Conservation (phyloP, 1,284 basidiomycete species). For the Malassezia equina region DNA sequence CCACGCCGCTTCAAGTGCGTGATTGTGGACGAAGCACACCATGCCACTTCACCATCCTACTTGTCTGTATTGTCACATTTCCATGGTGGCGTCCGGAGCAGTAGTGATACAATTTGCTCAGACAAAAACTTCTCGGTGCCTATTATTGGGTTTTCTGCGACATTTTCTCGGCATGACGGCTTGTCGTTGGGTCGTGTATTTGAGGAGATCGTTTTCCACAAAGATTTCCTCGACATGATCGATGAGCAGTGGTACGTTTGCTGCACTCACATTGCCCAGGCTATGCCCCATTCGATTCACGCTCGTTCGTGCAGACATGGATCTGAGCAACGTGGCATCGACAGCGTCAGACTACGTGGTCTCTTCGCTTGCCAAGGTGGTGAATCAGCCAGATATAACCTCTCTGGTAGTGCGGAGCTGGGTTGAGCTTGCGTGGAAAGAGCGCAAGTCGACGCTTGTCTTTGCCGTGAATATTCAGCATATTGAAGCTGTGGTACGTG, state of each 20-base stretch:
- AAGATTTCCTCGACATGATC: conserved; percentile 83
- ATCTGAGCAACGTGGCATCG: conserved; percentile 24
- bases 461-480: conserved; percentile 83
- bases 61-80: conserved; percentile 68
- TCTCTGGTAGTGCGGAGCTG: conserved; percentile 38
- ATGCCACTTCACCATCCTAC: conserved; percentile 81
- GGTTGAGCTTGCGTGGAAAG: conserved; percentile 27
- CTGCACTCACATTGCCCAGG: conserved; percentile 8
- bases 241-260: conserved; percentile 68
- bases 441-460: conserved; percentile 71
- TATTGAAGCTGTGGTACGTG: conserved; percentile 63
- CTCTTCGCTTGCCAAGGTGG: conserved; percentile 28
- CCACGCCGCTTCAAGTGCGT: conserved; percentile 65
- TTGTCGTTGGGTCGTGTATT: conserved; percentile 79
- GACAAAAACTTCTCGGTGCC: conserved; percentile 53
- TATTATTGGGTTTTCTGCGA: conserved; percentile 88
- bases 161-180: conserved; percentile 83
- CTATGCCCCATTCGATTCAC: conserved; percentile 45
- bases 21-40: conserved; percentile 68
- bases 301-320: conserved; percentile 33
- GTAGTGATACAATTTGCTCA: background rate
- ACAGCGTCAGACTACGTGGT: conserved; percentile 26
- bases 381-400: conserved; percentile 38
- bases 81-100: conserved; percentile 46
- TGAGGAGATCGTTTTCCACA: conserved; percentile 83